Base-by-base conservation (phyloP, 441 rosid genomes). In the Dalechampia spathulata region DNA sequence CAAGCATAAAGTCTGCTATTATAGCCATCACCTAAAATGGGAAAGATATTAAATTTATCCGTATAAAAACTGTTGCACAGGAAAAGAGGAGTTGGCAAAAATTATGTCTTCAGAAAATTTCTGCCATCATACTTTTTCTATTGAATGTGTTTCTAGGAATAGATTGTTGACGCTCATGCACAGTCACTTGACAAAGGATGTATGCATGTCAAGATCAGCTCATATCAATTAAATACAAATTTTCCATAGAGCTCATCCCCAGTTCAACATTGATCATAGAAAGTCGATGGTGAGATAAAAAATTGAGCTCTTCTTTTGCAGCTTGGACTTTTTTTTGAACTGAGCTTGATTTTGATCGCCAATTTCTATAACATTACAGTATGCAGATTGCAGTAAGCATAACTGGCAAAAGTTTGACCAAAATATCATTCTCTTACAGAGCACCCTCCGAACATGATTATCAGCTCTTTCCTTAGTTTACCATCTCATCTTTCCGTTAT, bases 1-100 rank as follows among this genome's bases (percentile, higher is more conserved):
- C 98, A 37, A 87, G 92, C 98, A 91, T 91, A 70, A 87, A 91
- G 79, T 91, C 96, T 39, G 98, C 98, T 67, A 91, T 84, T 67
- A 91, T 74, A 59, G 98, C 96, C 98, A 91, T 91, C 45, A 73
- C 93, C 98, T 91, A 63, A 40, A 20, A 23, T 41, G 42, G 20
- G 25, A 58, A 44, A 48, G 8, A 28, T 16, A 37, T 42, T 6
- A n/a, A 14, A 28, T 26, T 3, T n/a, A n/a, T n/a, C n/a, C n/a
- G n/a, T n/a, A n/a, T n/a, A n/a, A n/a, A n/a, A n/a, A n/a, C n/a
- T n/a, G n/a, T n/a, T n/a, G n/a, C n/a, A n/a, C n/a, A n/a, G n/a
- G n/a, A n/a, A n/a, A n/a, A n/a, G n/a, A n/a, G n/a, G n/a, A n/a
- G n/a, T n/a, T n/a, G n/a, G n/a, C n/a, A n/a, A n/a, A n/a, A n/a